A percentile compares a stretch with the other conserved stretches of the same genome.
Conservation (phyloP, 2,329 filamentous ascomycete genomes). For the Graphilbum ipis-grandicollis region DNA sequence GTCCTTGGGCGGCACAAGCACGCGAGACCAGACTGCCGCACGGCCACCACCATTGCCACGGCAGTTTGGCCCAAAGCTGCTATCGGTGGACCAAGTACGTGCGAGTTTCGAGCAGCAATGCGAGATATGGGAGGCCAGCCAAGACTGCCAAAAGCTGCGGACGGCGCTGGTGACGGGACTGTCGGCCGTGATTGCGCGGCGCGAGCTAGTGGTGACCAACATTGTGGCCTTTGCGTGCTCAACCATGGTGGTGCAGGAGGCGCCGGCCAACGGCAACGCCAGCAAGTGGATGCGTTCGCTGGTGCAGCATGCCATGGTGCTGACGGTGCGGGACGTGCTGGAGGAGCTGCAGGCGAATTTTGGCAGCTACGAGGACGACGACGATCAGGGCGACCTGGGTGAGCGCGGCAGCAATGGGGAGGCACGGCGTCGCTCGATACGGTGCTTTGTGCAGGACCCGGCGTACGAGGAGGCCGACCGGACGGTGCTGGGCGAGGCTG, state of each 20-base stretch:
- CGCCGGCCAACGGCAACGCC: too few species aligned
- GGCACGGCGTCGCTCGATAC: not conserved
- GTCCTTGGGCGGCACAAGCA: too few species aligned
- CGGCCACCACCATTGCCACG: not conserved
- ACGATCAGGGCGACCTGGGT: not conserved
- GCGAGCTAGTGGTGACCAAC: slow-evolving; percentile 1
- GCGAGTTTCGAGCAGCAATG: slow-evolving; percentile 1
- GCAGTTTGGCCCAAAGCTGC: not conserved
- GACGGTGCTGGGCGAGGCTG: slow-evolving; percentile 9
- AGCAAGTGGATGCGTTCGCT: slow-evolving; percentile 1
- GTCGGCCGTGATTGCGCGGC: slow-evolving; percentile 1
- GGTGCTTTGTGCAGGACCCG: slow-evolving; percentile 13
- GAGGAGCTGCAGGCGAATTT: slow-evolving; percentile 1
- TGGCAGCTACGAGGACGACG: not conserved
- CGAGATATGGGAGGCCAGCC: slow-evolving; percentile 6
- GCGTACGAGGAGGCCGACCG: slow-evolving; percentile 10
- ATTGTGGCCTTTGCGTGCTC: slow-evolving; percentile 9
- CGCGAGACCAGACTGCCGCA: too few species aligned
- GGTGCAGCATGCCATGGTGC: slow-evolving; percentile 9
- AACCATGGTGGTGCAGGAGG: slow-evolving; percentile 5
- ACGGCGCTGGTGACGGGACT: slow-evolving; percentile 4
- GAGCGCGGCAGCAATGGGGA: not conserved
- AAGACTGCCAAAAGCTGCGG: slow-evolving; percentile 5
- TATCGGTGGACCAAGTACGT: slow-evolving; percentile 2
- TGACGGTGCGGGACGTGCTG: slow-evolving; percentile 8